A percentile compares a stretch with the other conserved stretches of the same genome.
Evolutionary conservation across 495 filamentous ascomycete genomes (phyloP).

Genomic region (Penicillium ucsense): DNA sequence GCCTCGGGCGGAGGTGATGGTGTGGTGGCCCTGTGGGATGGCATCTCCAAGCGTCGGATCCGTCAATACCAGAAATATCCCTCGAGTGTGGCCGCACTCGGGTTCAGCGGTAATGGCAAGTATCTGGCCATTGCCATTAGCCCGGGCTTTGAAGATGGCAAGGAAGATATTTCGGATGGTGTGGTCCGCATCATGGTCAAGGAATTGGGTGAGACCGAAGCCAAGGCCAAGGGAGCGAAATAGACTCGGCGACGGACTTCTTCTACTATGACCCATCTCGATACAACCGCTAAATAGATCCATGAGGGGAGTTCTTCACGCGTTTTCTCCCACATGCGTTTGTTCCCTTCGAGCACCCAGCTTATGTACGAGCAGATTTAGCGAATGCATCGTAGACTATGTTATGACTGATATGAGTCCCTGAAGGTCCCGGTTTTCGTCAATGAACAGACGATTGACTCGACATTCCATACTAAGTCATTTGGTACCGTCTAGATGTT

Average conservation of each 20-base stretch:
- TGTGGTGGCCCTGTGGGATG: constrained; percentile 93
- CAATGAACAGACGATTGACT: no score
- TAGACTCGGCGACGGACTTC: constrained; percentile 15
- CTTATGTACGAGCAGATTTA: no score
- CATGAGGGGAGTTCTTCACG: no score
- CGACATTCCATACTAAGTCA: no score
- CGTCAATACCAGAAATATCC: constrained; percentile 79
- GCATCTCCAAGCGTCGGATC: constrained; percentile 80
- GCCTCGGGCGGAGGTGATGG: constrained; percentile 90
- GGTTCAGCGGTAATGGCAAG: constrained; percentile 70
- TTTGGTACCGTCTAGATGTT: no score
- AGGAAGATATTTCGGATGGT: constrained; percentile 62
- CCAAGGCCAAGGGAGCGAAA: constrained; percentile 72
- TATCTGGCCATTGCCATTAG: constrained; percentile 77
- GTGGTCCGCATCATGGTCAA: constrained; percentile 68
- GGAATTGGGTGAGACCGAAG: constrained; percentile 77
- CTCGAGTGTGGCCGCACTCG: constrained; percentile 64
- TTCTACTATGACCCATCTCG: no score
- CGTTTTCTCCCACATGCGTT: no score
- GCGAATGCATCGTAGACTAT: no score
- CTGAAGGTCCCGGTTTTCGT: no score
- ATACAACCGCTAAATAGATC: no score
- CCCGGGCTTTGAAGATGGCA: constrained; percentile 87
- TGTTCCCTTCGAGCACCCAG: no score
- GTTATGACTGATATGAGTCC: no score